A percentile compares a stretch with the other conserved stretches of the same genome.
Conservation (phyloP, 495 filamentous ascomycete species). For the Hyphodiscus hymeniophilus region DNA sequence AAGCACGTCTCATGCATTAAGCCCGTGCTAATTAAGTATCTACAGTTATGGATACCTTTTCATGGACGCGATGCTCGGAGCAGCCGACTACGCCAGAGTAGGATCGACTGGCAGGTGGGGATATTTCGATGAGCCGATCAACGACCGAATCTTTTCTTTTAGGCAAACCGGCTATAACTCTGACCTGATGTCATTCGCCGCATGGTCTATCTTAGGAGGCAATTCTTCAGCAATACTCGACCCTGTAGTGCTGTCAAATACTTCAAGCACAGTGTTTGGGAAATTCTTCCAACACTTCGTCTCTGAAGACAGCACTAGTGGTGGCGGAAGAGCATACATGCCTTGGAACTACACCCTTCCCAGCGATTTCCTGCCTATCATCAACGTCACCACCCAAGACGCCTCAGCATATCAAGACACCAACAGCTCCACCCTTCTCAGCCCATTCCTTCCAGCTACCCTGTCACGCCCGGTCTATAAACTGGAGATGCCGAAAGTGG, state of each 20-base stretch:
- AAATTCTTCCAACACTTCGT: conserved; percentile 34
- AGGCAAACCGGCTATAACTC: conserved; percentile 30
- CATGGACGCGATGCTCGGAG: conserved; percentile 23
- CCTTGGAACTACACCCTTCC: too few relatives aligned
- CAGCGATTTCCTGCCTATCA: too few relatives aligned
- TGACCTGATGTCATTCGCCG: conserved; percentile 33
- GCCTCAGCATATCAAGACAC: neutral
- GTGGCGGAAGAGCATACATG: too few relatives aligned
- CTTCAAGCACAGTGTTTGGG: conserved; percentile 26
- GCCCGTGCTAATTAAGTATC: conserved; percentile 5
- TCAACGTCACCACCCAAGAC: too few relatives aligned
- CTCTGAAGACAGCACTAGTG: too few relatives aligned
- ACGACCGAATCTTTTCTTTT: conserved; percentile 32
- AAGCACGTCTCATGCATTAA: too few relatives aligned
- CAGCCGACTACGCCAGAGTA: conserved; percentile 20
- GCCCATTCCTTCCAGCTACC: neutral
- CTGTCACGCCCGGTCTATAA: neutral
- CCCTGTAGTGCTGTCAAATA: conserved; percentile 10
- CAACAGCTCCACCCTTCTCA: neutral
- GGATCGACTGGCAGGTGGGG: neutral
- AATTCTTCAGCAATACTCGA: conserved; percentile 25
- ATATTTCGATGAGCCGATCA: conserved; percentile 20
- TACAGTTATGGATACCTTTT: conserved; percentile 29
- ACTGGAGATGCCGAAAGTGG: neutral
- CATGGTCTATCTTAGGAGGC: conserved; percentile 26